Base-by-base conservation (phyloP, 1,284 basidiomycete genomes). In the Apiotrichum siamense region DNA sequence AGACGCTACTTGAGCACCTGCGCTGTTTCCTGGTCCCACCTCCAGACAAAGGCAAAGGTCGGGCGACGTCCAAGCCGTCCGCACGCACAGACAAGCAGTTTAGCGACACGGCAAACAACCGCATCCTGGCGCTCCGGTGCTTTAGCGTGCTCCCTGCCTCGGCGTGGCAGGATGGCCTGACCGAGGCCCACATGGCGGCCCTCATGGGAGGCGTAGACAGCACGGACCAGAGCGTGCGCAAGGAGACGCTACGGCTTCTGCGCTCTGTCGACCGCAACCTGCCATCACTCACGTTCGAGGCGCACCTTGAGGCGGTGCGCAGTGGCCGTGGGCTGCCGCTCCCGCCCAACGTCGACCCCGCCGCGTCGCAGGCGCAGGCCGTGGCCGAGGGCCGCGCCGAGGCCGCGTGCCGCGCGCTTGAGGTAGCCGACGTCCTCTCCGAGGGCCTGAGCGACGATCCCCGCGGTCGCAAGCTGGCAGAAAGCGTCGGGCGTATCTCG, bases 151-250 rank as follows among this genome's bases (percentile, higher is more conserved):
- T 74, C 0, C 64, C 64, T 2, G 32, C 42, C 1, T 39, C 39
- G 3, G 23, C 50, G 6, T 69, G 66, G 67, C 66, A 65, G 40
- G 53, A 54, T 0, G 52, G 51, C 2, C 47, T 74, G 12, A 62
- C 55, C 2, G 64, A 71, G 31, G 46, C 17, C 3, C 63, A 65
- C 39, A 72, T 74, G 71, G 49, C 47, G 0, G 47, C 57, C 7
- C 52, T 74, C 20, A 70, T 73, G 67, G 55, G 62, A 23, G 72
- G 69, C 3, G 50, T 72, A 3, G 60, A 72, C 32, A 62, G 62
- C 44, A 18, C 26, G 0, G 72, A 74, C 44, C 44, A 54, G 24
- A 64, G 55, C 4, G 55, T 70, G 7, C 62, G 72, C 18, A 50
- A 60, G 29, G 47, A 69, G 70, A 68, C 68, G 0, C 47, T 70